Base-by-base conservation (phyloP, 305 asterid genomes). In the Petunia hybrid region DNA sequence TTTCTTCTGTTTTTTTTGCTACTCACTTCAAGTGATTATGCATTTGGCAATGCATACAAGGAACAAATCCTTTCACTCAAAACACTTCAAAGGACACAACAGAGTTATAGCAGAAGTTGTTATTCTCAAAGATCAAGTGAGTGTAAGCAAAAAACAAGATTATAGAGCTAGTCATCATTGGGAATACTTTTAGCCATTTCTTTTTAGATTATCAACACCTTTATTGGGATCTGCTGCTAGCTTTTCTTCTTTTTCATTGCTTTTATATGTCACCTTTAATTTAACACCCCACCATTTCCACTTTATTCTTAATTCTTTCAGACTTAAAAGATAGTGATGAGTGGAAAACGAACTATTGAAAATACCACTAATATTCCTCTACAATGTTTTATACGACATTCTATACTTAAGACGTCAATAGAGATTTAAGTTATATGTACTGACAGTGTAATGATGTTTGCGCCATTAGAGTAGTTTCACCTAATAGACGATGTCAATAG, bases 41-140 rank as follows among this genome's bases (percentile, higher is more conserved):
- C 83, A 5, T 87, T 68, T 38, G 66, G 48, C 60, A 6, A 84
- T 83, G 88, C 66, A 62, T 87, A 85, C 4, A 89, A 87, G 13
- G 36, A 53, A 68, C 82, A 36, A 56, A 67, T 86, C 63, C 87
- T 94, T 60, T 85, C 91, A 0, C 63, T 91, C 62, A 87, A 85
- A 64, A 88, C 59, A 9, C 80, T 79, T 14, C 89, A 82, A 48
- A 73, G 78, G 14, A 13, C 38, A 13, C 55, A 73, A 83, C 45
- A 65, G 16, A 83, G 39, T 31, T 79, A 65, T 2, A 81, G 31
- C 39, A 56, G 81, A 61, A 62, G 86, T 42, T 86, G 85, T 45
- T 78, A 83, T 67, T 70, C 87, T 76, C 92, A 80, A 63, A 84
- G 86, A 80, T 87, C 97, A 82, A 92, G 98, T 95, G 76, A 90